Evolutionary conservation across 345 rosid genomes (phyloP).

Genomic region (Salix udensis): DNA sequence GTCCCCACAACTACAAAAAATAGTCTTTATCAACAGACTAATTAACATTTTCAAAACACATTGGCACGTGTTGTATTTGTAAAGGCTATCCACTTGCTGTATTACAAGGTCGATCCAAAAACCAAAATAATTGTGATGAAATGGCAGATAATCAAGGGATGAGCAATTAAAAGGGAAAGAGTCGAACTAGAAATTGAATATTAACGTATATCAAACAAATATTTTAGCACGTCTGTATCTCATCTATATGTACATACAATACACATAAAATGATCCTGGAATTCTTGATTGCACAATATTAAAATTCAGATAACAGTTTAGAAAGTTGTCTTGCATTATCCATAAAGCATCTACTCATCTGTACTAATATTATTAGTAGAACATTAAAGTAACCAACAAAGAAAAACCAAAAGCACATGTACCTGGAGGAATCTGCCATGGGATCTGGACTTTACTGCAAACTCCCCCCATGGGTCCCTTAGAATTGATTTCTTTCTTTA

Average conservation of each 20-base stretch:
- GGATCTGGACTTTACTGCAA: slow-evolving; percentile 50
- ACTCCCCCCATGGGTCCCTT: slow-evolving; percentile 45
- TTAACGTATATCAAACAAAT: not conserved
- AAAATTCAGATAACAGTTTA: slow-evolving; percentile 2
- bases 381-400: slow-evolving; percentile 10
- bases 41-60: not conserved
- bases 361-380: slow-evolving; percentile 10
- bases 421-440: slow-evolving; percentile 88
- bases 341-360: slow-evolving; percentile 11
- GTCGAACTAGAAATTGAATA: not conserved
- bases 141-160: not conserved
- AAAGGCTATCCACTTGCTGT: not conserved
- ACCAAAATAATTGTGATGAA: not conserved
- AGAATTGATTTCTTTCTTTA: slow-evolving; percentile 33
- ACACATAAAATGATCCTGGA: not conserved
- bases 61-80: not conserved
- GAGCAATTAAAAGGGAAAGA: not conserved
- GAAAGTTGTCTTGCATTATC: slow-evolving; percentile 3
- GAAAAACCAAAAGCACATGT: slow-evolving; percentile 30
- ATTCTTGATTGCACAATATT: not conserved
- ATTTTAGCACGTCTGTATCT: not conserved
- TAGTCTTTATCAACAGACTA: not conserved
- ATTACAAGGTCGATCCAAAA: not conserved
- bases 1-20: not conserved
- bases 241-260: not conserved